These are phyloP conservation scores for Ceratocystis huliohia DNA, from an alignment of 2,329 filamentous ascomycete genomes.

Conservation along the genomic window DNA sequence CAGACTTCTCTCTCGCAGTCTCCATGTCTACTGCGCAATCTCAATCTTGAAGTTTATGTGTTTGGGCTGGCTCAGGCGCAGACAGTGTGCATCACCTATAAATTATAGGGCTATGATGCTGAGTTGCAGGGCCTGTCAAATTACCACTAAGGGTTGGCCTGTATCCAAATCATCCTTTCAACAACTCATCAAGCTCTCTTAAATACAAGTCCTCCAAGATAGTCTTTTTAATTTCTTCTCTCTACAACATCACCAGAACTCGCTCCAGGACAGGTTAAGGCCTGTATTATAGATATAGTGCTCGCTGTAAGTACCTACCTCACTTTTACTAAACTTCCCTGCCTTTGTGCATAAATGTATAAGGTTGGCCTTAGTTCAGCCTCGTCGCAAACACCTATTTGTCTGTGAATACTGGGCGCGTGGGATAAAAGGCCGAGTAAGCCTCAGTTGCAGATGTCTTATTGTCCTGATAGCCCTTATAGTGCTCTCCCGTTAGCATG, in stretches of 20 bases:
- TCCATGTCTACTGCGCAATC: too few relatives aligned
- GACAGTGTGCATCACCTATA: background rate
- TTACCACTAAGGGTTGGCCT: conserved; percentile 1
- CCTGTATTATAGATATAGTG: background rate
- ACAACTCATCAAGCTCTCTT: background rate
- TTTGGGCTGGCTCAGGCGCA: background rate
- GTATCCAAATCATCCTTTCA: background rate
- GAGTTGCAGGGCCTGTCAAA: background rate
- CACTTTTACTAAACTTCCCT: background rate
- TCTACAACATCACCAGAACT: background rate
- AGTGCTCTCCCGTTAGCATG: too few relatives aligned
- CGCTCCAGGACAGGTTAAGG: background rate
- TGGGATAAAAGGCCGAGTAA: background rate
- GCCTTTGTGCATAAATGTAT: background rate
- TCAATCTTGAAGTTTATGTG: too few relatives aligned
- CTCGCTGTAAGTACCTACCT: conserved; percentile 13
- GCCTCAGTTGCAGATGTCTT: background rate
- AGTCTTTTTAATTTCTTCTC: background rate
- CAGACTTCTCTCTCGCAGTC: too few relatives aligned
- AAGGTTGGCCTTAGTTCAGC: conserved; percentile 9
- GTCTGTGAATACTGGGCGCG: background rate
- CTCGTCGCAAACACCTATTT: conserved; percentile 17
- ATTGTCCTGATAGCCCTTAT: background rate
- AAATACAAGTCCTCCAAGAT: background rate
- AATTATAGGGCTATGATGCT: background rate